These are phyloP conservation scores for Scopulariopsis brevicaulis DNA, from an alignment of 2,329 filamentous ascomycete genomes.

Conservation along the genomic window DNA sequence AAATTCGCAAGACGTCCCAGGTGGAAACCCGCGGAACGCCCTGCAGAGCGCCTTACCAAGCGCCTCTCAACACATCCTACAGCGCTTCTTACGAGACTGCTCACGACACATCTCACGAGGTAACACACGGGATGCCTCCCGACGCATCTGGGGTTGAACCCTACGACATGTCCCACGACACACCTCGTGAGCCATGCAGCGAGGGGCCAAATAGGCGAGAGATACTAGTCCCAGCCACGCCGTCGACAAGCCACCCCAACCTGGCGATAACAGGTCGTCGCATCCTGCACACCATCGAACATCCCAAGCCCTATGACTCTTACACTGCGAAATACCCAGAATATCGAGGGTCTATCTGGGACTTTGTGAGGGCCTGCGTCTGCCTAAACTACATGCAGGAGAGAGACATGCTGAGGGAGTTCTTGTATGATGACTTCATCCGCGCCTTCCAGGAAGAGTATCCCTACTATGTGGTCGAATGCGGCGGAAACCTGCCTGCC, in stretches of 20 bases:
- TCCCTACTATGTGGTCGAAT: slow-evolving; percentile 22
- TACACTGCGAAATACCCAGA: slow-evolving; percentile 31
- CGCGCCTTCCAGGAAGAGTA: slow-evolving; percentile 29
- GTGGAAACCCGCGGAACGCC: no score
- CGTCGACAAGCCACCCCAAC: neutral
- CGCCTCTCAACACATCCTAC: no score
- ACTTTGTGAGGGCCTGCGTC: slow-evolving; percentile 33
- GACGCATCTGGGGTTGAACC: no score
- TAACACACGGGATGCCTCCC: no score
- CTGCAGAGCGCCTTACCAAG: no score
- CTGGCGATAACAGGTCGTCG: neutral
- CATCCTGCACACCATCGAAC: neutral
- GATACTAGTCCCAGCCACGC: neutral
- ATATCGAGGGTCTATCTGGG: slow-evolving; percentile 22
- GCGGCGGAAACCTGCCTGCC: neutral
- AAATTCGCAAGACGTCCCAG: no score
- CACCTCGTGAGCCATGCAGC: no score
- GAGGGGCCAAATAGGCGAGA: no score
- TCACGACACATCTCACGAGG: no score
- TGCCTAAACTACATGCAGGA: slow-evolving; percentile 26
- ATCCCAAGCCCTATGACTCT: slow-evolving; percentile 18
- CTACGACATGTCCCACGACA: no score
- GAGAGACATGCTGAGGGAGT: slow-evolving; percentile 23
- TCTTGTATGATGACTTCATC: slow-evolving; percentile 42
- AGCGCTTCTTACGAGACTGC: no score